Base-by-base conservation (phyloP, 345 rosid species). In the Eucalyptus polyanthemos region DNA sequence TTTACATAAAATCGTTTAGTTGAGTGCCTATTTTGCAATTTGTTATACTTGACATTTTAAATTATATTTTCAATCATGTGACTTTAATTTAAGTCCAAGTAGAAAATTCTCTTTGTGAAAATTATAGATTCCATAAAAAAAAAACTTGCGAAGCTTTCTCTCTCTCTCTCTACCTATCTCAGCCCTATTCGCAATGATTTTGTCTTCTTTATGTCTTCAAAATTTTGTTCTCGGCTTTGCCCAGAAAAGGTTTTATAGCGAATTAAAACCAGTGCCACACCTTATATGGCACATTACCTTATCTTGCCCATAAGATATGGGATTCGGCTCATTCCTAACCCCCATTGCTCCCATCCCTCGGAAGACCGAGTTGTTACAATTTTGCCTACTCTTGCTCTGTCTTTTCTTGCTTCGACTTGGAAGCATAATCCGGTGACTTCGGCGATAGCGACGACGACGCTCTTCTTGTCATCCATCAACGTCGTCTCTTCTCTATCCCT, bases 291-390 rank as follows among this genome's bases (percentile, higher is more conserved):
- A 8, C 2, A 53, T 21, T 53, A 53, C 11, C 25, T 53, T 53
- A 53, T 8, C 11, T 0, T 21, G 5, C 11, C 0, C 25, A 21
- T 53, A 5, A 0, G 1, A 53, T 2, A 0, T 8, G 11, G 2
- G 11, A 53, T 53, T 53, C 11, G 25, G 5, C 1, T 53, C 58
- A 21, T 53, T 53, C 58, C 1, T 53, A 4, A 0, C 24, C 24
- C 56, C 2, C 19, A n/a, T 53, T 1, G 4, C 56, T 53, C 58
- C 24, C 58, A 53, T 53, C 58, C 10, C 24, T 53, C 24, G 10
- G 5, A 53, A 53, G 24, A 53, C 4, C 2, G 9, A 53, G 58
- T 53, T 8, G 10, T 21, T 53, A 19, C 62, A 56, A 22, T 56
- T 56, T 56, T 2, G 27, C 62, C 3, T 24, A 56, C 9, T 24